Conservation (phyloP, 2,329 filamentous ascomycete genomes). For the Diplodia corticola region DNA sequence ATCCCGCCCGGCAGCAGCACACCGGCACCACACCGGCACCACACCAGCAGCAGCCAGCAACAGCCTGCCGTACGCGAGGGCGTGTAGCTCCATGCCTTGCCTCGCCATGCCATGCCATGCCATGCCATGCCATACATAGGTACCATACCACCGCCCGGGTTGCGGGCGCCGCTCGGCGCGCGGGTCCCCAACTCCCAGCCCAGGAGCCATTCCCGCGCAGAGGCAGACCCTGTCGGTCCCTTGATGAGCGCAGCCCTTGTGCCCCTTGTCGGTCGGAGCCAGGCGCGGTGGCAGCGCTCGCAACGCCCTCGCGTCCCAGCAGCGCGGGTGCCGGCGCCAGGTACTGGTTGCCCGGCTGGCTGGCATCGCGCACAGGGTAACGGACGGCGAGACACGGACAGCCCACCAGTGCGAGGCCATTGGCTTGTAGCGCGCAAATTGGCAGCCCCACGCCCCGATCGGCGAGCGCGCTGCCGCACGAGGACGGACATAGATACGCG, state of each 20-base stretch:
- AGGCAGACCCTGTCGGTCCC: not conserved
- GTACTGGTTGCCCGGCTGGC: not conserved
- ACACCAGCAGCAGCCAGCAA: not conserved
- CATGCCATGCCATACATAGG: too few relatives aligned
- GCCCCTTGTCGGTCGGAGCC: too few relatives aligned
- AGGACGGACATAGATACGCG: too few relatives aligned
- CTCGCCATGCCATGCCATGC: too few relatives aligned
- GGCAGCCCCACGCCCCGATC: not conserved
- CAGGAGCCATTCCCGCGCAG: not conserved
- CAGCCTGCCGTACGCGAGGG: not conserved
- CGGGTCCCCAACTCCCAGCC: not conserved
- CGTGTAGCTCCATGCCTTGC: too few relatives aligned
- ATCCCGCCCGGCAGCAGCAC: not conserved
- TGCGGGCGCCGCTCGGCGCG: not conserved
- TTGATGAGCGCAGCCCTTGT: not conserved
- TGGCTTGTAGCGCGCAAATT: not conserved
- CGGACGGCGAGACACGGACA: not conserved
- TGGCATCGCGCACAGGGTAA: not conserved
- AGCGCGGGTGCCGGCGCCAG: not conserved
- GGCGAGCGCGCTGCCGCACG: not conserved
- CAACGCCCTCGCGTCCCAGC: conserved; percentile 4
- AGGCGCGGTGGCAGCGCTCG: not conserved
- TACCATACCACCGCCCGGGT: not conserved
- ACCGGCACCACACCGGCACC: not conserved
- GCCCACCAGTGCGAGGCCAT: not conserved